Conservation (phyloP, 192 early-diverging fungal genomes). For the Powellomyces hirtus region DNA sequence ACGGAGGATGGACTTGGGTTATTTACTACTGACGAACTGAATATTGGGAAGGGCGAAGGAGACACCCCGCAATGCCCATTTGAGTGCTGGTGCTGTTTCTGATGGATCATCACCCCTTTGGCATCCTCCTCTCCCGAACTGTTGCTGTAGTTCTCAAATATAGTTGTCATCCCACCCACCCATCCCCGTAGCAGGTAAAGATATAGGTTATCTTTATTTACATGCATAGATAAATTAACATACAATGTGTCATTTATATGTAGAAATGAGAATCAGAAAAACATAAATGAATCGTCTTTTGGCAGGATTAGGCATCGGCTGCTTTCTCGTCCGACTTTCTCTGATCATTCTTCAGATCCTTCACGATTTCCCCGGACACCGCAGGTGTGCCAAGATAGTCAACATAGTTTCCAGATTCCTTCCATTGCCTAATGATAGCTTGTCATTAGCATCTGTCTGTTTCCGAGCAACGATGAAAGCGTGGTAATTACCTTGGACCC, state of each 20-base stretch:
- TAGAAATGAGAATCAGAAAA: no score
- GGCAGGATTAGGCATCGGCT: no score
- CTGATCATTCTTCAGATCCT: constrained; percentile 24
- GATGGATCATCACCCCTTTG: no score
- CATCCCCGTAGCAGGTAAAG: no score
- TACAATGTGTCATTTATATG: no score
- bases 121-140: no score
- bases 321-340: no score
- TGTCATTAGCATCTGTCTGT: neutral
- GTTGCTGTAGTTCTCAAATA: no score
- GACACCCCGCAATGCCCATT: constrained; percentile 29
- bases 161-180: no score
- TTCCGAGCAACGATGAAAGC: neutral
- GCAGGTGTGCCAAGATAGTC: constrained; percentile 37
- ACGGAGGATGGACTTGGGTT: constrained; percentile 20
- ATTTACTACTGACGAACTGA: constrained; percentile 10
- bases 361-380: constrained; percentile 14
- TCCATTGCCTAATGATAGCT: constrained; percentile 31
- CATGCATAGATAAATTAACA: no score
- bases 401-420: constrained; percentile 39
- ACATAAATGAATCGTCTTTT: no score
- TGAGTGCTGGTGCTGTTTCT: constrained; percentile 30
- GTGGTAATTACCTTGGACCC: constrained; percentile 52
- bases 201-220: no score
- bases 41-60: constrained; percentile 21